phyloP scores from a whole-genome alignment of 805 yeast species.

The Dipodascus geniculatus region DNA sequence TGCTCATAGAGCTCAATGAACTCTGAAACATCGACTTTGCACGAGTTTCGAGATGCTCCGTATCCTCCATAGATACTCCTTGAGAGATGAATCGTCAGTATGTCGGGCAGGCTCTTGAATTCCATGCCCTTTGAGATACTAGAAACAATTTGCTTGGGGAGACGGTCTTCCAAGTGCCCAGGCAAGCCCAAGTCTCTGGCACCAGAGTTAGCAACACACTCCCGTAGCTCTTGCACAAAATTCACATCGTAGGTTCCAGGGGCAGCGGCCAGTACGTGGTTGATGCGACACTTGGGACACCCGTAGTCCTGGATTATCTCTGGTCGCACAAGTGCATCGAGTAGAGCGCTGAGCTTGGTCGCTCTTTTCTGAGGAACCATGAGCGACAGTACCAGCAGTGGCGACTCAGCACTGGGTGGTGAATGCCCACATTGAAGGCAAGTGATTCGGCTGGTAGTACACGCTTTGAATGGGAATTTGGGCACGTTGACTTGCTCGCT shows the following conservation, averaged over 20 bases:
- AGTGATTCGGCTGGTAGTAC: constrained; percentile 49
- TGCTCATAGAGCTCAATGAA: constrained; percentile 29
- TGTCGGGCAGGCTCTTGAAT: constrained; percentile 54
- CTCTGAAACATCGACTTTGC: constrained; percentile 58
- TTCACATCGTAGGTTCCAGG: constrained; percentile 2
- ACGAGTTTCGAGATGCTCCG: constrained; percentile 59
- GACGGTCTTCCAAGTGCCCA: constrained; percentile 24
- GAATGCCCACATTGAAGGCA: constrained; percentile 57
- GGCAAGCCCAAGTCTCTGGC: constrained; percentile 27
- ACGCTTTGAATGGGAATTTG: constrained; percentile 64
- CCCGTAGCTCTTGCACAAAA: constrained; percentile 28
- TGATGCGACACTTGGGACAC: constrained; percentile 58
- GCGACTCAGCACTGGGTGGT: constrained; percentile 45
- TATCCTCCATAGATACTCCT: constrained; percentile 67
- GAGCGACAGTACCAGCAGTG: constrained; percentile 62
- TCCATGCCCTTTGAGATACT: constrained; percentile 56
- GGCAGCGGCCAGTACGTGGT: constrained; percentile 7
- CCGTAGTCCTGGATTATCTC: constrained; percentile 63
- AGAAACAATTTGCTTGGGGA: constrained; percentile 40
- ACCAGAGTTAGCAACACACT: constrained; percentile 34
- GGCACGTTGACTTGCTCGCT: constrained; percentile 30
- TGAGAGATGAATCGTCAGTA: constrained; percentile 73
- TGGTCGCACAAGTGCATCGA: constrained; percentile 48
- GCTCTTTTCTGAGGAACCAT: constrained; percentile 50
- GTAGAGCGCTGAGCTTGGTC: constrained; percentile 40